phyloP scores from a whole-genome alignment of 306 rosid genomes.

The Cicer yamashitae region DNA sequence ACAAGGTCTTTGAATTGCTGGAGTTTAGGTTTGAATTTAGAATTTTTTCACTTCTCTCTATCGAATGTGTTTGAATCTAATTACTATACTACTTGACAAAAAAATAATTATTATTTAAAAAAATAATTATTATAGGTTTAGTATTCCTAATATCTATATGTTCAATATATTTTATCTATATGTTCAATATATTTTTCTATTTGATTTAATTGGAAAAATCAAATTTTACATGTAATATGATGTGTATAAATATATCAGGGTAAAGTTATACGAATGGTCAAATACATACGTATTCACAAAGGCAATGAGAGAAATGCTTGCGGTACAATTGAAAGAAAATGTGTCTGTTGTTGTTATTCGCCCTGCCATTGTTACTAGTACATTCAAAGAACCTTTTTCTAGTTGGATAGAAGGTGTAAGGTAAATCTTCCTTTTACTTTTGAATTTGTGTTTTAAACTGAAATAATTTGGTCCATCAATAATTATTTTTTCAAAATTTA shows the following conservation, averaged over 20 bases:
- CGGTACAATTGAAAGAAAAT: conserved; percentile 57
- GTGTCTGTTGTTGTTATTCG: conserved; percentile 64
- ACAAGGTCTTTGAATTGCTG: no score
- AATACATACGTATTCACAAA: conserved; percentile 92
- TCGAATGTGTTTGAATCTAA: no score
- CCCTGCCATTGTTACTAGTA: conserved; percentile 84
- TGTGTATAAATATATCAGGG: conserved; percentile 50
- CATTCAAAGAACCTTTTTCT: conserved; percentile 89
- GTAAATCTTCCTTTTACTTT: conserved; percentile 41
- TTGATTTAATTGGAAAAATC: not conserved
- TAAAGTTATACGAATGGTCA: conserved; percentile 86
- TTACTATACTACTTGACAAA: no score
- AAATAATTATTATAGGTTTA: no score
- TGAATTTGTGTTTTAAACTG: not conserved
- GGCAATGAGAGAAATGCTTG: conserved; percentile 92
- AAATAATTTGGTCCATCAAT: no score
- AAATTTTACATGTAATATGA: not conserved
- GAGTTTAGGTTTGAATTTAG: no score
- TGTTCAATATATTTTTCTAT: no score
- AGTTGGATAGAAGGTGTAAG: conserved; percentile 94
- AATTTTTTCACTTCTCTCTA: no score
- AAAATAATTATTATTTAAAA: no score
- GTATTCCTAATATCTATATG: no score
- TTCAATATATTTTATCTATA: no score
- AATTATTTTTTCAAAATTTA: no score